Base-by-base conservation (phyloP, 257 asterid species). In the Handroanthus guayacan region DNA sequence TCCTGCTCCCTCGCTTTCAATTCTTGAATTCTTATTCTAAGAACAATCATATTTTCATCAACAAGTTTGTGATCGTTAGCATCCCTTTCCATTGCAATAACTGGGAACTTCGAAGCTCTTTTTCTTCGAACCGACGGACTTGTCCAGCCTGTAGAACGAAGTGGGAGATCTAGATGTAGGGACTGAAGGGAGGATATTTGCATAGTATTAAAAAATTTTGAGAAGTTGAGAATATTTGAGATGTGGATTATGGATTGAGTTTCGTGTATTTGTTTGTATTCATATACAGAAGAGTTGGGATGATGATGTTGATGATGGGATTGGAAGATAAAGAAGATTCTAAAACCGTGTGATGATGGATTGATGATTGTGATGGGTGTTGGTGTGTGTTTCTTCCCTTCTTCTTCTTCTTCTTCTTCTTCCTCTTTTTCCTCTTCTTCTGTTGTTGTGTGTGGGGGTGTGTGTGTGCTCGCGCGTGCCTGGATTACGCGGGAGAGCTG, bases 1-100 rank as follows among this genome's bases (percentile, higher is more conserved):
- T 65, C 80, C 5, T 18, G 31, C 60, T 82, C 83, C 62, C 56
- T 75, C 57, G 6, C 78, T 81, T 25, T 50, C 58, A 77, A 52
- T 31, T 82, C 86, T 34, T 16, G 77, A 57, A 80, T 81, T 57
- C 74, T 82, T 84, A 67, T 83, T 68, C 63, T 57, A 3, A 82
- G 83, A 14, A 80, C 83, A 45, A 82, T 52, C 86, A 79, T 82
- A 25, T 79, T 78, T 9, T 78, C 69, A 11, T 82, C 86, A 0
- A 82, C 86, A 8, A 78, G 41, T 16, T 62, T 80, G 36, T 63
- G 45, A 5, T 80, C 74, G 2, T 55, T 47, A n/a, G 16, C 77
- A 25, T 80, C 78, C 38, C 71, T 71, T 50, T 72, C 47, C 78
- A 75, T 57, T 16, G 78, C 84, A 41, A 43, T 25, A 20, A 56